Conservation (phyloP, 768 basidiomycete genomes). For the Pisolithus tinctorius region DNA sequence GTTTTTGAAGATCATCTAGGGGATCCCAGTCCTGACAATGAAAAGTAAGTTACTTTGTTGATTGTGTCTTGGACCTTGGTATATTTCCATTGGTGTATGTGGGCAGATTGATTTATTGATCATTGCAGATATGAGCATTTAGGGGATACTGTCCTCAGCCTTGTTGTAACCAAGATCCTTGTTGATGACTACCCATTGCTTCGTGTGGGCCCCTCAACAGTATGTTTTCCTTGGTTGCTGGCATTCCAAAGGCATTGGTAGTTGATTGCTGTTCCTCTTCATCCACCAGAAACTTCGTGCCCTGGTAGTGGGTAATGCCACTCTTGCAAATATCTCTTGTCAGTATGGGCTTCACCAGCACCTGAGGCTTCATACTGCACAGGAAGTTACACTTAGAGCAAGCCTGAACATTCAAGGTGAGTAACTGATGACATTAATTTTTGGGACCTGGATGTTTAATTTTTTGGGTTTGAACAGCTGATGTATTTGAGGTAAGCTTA, state of each 20-base stretch:
- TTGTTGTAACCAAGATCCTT: constrained; percentile 61
- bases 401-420: constrained; percentile 69
- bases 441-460: constrained; percentile 1
- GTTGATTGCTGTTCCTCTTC: not conserved
- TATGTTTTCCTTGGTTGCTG: constrained; percentile 23
- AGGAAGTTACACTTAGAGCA: constrained; percentile 62
- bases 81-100: too few relatives aligned
- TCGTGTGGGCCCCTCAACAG: constrained; percentile 74
- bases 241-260: not conserved
- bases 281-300: constrained; percentile 65
- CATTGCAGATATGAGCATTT: constrained; percentile 60
- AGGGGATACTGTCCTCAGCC: constrained; percentile 66
- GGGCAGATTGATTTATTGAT: not conserved
- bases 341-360: constrained; percentile 57
- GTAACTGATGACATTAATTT: constrained; percentile 4
- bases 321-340: constrained; percentile 64
- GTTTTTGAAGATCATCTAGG: constrained; percentile 68
- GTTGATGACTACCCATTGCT: constrained; percentile 59
- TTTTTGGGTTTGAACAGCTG: constrained; percentile 39
- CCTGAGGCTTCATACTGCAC: constrained; percentile 63
- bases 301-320: constrained; percentile 66
- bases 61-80: not conserved
- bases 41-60: constrained; percentile 44
- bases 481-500: constrained; percentile 65
- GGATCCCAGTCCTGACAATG: constrained; percentile 77